phyloP scores from a whole-genome alignment of 257 asterid genomes.

The Rehmannia glutinosa region DNA sequence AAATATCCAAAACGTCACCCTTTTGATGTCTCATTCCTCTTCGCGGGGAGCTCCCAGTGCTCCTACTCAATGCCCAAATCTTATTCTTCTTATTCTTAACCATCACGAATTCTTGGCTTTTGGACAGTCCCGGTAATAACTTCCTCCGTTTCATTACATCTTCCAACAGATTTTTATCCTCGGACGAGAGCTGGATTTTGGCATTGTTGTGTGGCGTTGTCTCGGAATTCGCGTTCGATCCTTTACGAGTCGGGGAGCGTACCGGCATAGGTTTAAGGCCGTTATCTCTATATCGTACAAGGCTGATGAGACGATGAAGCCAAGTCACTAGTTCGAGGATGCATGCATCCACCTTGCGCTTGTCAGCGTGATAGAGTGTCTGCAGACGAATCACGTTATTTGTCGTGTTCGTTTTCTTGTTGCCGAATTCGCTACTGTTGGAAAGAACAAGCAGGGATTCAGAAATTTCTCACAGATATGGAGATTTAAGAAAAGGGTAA shows the following conservation, averaged over 20 bases:
- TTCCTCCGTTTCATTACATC: constrained; percentile 65
- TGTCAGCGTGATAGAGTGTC: constrained; percentile 89
- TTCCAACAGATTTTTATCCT: constrained; percentile 68
- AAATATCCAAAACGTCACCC: constrained; percentile 60
- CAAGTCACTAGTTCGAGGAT: constrained; percentile 75
- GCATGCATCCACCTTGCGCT: constrained; percentile 57
- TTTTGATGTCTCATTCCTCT: constrained; percentile 35
- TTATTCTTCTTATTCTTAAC: constrained; percentile 34
- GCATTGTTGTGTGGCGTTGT: not conserved
- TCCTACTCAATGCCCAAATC: constrained; percentile 55
- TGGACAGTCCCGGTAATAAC: constrained; percentile 60
- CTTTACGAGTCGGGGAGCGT: constrained; percentile 62
- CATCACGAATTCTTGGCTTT: constrained; percentile 72
- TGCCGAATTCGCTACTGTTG: constrained; percentile 73
- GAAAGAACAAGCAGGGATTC: not conserved
- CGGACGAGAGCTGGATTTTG: constrained; percentile 45
- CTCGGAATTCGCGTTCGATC: constrained; percentile 16
- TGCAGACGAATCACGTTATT: constrained; percentile 67
- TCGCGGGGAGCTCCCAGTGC: constrained; percentile 74
- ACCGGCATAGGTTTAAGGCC: constrained; percentile 35
- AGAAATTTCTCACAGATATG: not conserved
- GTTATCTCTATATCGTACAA: constrained; percentile 58
- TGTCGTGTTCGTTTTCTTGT: constrained; percentile 44
- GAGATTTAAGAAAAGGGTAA: not conserved
- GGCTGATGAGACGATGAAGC: constrained; percentile 80